These are phyloP conservation scores for Suillus hirtellus DNA, from an alignment of 768 basidiomycete species.

Conservation along the genomic window DNA sequence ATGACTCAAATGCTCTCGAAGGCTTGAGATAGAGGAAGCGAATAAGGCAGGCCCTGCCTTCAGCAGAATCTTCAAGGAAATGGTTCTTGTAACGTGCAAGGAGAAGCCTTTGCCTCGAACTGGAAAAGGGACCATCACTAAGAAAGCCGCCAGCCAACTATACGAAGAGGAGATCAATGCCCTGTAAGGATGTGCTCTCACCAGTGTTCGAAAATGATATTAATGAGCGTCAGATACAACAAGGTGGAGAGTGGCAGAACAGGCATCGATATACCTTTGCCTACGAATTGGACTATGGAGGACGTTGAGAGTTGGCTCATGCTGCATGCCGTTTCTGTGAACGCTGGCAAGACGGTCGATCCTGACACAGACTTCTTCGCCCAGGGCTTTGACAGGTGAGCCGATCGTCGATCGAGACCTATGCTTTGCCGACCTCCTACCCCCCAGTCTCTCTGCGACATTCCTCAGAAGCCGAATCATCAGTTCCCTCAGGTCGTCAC, in stretches of 20 bases:
- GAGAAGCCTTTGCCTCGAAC: slow-evolving; percentile 46
- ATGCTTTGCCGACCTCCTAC: background rate
- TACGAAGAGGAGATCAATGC: slow-evolving; percentile 49
- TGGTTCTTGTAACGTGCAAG: slow-evolving; percentile 46
- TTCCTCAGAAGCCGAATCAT: slow-evolving; percentile 36
- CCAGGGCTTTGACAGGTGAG: slow-evolving; percentile 31
- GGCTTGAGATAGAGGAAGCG: slow-evolving; percentile 44
- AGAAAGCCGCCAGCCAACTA: slow-evolving; percentile 36
- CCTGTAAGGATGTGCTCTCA: slow-evolving; percentile 34
- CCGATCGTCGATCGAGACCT: background rate
- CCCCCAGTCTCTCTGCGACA: slow-evolving; percentile 34
- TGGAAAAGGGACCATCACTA: slow-evolving; percentile 46
- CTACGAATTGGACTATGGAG: slow-evolving; percentile 24
- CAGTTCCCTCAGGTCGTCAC: slow-evolving; percentile 24
- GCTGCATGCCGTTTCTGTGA: slow-evolving; percentile 23
- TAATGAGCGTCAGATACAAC: slow-evolving; percentile 29
- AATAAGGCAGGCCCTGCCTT: slow-evolving; percentile 42
- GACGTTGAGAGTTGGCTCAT: slow-evolving; percentile 29
- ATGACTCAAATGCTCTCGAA: slow-evolving; percentile 14
- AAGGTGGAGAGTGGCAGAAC: slow-evolving; percentile 30
- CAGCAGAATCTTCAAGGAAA: slow-evolving; percentile 50
- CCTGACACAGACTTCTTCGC: slow-evolving; percentile 19
- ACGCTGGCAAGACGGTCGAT: slow-evolving; percentile 11
- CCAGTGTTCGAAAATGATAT: background rate
- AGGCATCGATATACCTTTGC: slow-evolving; percentile 23